These are phyloP conservation scores for Penicillium sp. DNA, from an alignment of 2,329 filamentous ascomycete genomes.

Conservation along the genomic window DNA sequence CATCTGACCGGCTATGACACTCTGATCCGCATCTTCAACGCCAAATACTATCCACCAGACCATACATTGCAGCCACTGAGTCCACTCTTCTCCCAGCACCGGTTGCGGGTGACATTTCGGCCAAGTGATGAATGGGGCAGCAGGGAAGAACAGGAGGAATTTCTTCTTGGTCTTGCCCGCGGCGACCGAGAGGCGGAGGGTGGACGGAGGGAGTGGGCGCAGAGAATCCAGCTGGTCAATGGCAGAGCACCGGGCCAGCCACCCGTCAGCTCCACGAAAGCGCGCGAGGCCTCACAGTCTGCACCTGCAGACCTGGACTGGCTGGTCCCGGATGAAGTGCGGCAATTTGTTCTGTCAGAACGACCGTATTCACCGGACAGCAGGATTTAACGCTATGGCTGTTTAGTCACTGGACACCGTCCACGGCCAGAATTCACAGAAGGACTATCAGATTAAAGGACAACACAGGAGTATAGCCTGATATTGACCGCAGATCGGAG, in stretches of 20 bases:
- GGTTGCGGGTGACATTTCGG: constrained; percentile 45
- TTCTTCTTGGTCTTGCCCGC: constrained; percentile 37
- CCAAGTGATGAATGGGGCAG: constrained; percentile 42
- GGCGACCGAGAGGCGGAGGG: constrained; percentile 39
- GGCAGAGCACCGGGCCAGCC: constrained; percentile 36
- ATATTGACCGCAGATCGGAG: too few relatives aligned
- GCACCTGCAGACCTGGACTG: constrained; percentile 33
- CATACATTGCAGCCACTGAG: constrained; percentile 43
- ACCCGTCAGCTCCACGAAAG: constrained; percentile 45
- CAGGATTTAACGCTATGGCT: not conserved
- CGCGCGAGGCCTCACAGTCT: constrained; percentile 36
- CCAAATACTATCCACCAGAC: constrained; percentile 49
- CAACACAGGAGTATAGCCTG: too few relatives aligned
- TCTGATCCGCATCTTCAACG: constrained; percentile 48
- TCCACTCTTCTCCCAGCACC: constrained; percentile 44
- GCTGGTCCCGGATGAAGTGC: constrained; percentile 36
- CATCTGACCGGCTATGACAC: constrained; percentile 52
- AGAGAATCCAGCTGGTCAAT: constrained; percentile 43
- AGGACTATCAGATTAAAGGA: too few relatives aligned
- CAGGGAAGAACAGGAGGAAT: constrained; percentile 40
- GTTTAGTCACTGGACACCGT: too few relatives aligned
- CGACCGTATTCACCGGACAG: constrained; percentile 27
- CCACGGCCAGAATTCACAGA: too few relatives aligned
- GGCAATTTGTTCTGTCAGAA: constrained; percentile 34
- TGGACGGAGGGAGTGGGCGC: constrained; percentile 43